Base-by-base conservation (phyloP, 768 basidiomycete species). In the Baorangia bicolor region DNA sequence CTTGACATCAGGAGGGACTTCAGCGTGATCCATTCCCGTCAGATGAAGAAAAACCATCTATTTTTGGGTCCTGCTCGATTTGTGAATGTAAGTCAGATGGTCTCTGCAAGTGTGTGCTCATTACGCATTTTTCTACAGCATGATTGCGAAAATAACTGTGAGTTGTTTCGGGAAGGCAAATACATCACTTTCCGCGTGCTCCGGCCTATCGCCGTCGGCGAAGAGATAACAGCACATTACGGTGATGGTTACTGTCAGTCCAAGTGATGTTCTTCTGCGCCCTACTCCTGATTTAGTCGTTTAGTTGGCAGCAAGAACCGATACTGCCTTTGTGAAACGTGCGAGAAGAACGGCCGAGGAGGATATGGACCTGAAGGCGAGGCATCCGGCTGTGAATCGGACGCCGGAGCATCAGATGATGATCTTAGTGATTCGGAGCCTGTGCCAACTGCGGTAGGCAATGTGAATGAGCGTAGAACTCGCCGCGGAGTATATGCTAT, bases 21-120 rank as follows among this genome's bases (percentile, higher is more conserved):
- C 69, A 92, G 90, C 70, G 92, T 94, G 65, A 92, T 94, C 50
- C 91, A 93, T 72, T 92, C 90, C 33, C 90, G 88, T 66, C 89
- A 90, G 71, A 87, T 91, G 82, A 93, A 93, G 78, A 91, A 90
- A 74, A 94, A 92, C 65, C 90, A 93, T 75, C 78, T 94, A 66
- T 93, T 94, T 76, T 77, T 94, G 69, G 92, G 92, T 11, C 92
- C 92, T 48, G 92, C 92, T 74, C 87, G 92, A 67, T 94, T 94
- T 75, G 92, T 94, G 58, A 94, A 94, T 69, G 92, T 93, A 73
- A 80, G 89, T 74, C 38, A 50, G 34, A 21, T 42, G 14, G 25
- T 42, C 28, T 53, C 7, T 30, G 43, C 46, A 40, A 47, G 14
- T 30, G 38, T 31, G 18, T 23, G 21, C 54, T 56, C 21, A 45